These are phyloP conservation scores for Crithidia expoeki DNA, from an alignment of 208 protist genomes.

Conservation along the genomic window DNA sequence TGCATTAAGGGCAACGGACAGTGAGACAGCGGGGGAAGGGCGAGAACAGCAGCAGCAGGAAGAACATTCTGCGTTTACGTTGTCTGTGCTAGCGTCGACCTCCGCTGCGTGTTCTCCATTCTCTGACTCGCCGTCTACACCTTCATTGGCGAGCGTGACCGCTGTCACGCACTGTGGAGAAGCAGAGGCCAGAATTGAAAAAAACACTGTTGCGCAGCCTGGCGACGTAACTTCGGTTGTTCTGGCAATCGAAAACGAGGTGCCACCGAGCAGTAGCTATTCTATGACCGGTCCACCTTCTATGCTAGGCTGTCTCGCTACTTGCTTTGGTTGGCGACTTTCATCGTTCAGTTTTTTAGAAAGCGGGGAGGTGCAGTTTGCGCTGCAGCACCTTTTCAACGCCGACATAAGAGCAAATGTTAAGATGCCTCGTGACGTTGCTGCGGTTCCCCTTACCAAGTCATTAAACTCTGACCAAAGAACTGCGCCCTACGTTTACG, in stretches of 20 bases:
- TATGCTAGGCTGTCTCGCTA: conserved; percentile 18
- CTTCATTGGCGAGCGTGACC: neutral
- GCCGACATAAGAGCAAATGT: neutral
- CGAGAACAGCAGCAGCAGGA: too few relatives aligned
- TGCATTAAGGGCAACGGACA: too few relatives aligned
- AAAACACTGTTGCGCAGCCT: too few relatives aligned
- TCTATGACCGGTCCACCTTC: conserved; percentile 6
- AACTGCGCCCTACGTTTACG: neutral
- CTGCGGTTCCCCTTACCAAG: neutral
- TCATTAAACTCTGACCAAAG: neutral
- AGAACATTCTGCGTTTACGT: too few relatives aligned
- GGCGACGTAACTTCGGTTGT: neutral
- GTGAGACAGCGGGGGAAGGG: too few relatives aligned
- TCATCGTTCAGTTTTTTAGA: conserved; percentile 1
- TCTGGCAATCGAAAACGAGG: neutral
- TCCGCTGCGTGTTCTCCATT: neutral
- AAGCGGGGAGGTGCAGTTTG: conserved; percentile 3
- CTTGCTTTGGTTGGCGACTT: conserved; percentile 32
- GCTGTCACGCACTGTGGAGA: neutral
- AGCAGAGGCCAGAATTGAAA: neutral
- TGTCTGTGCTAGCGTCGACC: neutral
- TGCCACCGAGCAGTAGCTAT: neutral
- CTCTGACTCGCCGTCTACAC: neutral
- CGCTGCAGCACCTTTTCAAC: conserved; percentile 9
- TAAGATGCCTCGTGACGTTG: neutral